Base-by-base conservation (phyloP, 2,329 filamentous ascomycete species). In the Cyclaneusma minus region DNA sequence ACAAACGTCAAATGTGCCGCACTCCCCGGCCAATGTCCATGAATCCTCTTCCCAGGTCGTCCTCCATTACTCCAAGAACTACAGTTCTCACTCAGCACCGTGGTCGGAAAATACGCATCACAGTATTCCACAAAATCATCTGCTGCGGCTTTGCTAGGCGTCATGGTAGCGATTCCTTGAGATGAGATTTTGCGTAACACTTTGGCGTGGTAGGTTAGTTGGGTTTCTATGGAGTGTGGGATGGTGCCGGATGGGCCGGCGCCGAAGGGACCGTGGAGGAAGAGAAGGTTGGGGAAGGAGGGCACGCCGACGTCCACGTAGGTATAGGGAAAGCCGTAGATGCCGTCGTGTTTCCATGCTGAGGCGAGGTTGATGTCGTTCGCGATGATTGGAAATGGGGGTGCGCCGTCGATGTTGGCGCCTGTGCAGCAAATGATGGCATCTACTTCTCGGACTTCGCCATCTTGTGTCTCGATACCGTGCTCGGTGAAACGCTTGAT, bases 41-140 rank as follows among this genome's bases (percentile, higher is more conserved):
- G 70, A 13, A 82, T 69, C 4, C 72, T 54, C 0, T 58, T 63
- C 0, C 73, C 74, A 0, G 72, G 63, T 5, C 51, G 51, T 0
- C 68, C 69, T 8, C 75, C 69, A 32, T 82, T 82, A 32, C 76
- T 77, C 77, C 77, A 82, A 0, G 68, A 75, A 21, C 64, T 69
- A 44, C 76, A 82, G 29, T 67, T 64, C 27, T 74, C 68, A 0
- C 60, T 57, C 29, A 74, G 47, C 2, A 69, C 64, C 0, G 64
- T 69, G 13, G 48, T 58, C 0, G 50, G 45, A 38, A 68, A 69
- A 42, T 68, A 70, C 1, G 60, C 57, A 35, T 69, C 60, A 14
- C 54, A 56, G 45, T 72, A 75, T 27, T 62, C 59, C 7, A 67
- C 49, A 34, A 74, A 76, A 37, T 79, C 72, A 21, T 78, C 71